Base-by-base conservation (phyloP, 225 moss, liverwort and hornwort species). In the Climacium dendroides region DNA sequence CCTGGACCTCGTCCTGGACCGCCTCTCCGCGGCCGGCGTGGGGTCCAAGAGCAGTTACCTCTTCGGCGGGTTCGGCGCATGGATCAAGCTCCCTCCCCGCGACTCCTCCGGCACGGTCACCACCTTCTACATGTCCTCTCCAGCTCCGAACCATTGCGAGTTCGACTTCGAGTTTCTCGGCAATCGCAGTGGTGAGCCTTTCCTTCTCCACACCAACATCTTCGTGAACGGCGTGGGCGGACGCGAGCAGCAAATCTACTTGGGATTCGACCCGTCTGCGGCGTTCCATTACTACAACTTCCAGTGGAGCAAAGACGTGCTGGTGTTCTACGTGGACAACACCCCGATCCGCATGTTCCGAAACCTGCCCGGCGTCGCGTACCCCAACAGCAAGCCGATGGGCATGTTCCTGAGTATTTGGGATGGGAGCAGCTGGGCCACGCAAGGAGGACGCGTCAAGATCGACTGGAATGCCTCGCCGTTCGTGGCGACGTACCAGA, bases 391-490 rank as follows among this genome's bases (percentile, higher is more conserved):
- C 24, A 93, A 95, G 90, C 90, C 96, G 6, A 97, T 96, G 96
- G 91, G 91, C 2, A 63, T 96, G 18, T 95, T 85, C 24, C 85
- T 93, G 15, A 97, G 97, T 35, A 89, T 95, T 24, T 97, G 97
- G 96, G 93, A 97, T n/a, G 97, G 96, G 9, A 95, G 95, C 53
- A 84, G 74, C 45, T 97, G 97, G 97, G 97, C 97, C 7, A 96
- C 96, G 13, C 94, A 94, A 43, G 97, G 97, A 5, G 97, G 97
- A 10, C 86, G 90, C 15, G 45, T 95, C 25, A 91, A 92, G 39
- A 86, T 97, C n/a, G 41, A 95, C 90, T 97, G 96, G 96, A 86
- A 92, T 10, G 81, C 92, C 13, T 91, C 95, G 7, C 97, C 97
- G 9, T 97, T 97, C 89, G 88, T 91, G 10, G 94, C 97, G 18